A percentile compares a stretch with the other conserved stretches of the same genome.
phyloP scores from a whole-genome alignment of 495 filamentous ascomycete species.

The Astrocystis sublimbata region DNA sequence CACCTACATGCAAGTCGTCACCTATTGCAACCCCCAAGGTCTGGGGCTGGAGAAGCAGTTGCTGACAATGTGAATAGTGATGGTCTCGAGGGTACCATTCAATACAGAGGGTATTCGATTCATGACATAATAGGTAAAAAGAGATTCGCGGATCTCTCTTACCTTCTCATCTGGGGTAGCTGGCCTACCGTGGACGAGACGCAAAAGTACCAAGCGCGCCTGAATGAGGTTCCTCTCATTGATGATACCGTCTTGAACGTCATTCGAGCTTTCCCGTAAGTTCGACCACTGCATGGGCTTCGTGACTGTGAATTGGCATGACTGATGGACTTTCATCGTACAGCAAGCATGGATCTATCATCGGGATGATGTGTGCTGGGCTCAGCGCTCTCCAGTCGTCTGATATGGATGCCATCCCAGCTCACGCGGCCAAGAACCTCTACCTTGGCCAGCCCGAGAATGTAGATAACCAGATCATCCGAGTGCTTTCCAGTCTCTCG shows the following conservation, averaged over 20 bases:
- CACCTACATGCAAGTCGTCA: constrained; percentile 39
- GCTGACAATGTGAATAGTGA: constrained; percentile 21
- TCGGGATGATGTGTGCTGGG: constrained; percentile 9
- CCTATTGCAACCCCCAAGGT: constrained; percentile 7
- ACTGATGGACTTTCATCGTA: background rate
- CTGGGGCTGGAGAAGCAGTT: background rate
- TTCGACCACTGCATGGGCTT: background rate
- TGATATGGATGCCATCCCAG: constrained; percentile 13
- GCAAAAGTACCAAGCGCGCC: constrained; percentile 34
- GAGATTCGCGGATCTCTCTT: constrained; percentile 44
- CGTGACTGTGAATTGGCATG: background rate
- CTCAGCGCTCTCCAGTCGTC: constrained; percentile 6
- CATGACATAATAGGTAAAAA: constrained; percentile 42
- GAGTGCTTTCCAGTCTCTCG: constrained; percentile 43
- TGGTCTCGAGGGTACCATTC: constrained; percentile 32
- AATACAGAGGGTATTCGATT: constrained; percentile 46
- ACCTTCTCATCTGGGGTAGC: constrained; percentile 50
- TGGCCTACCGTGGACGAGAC: constrained; percentile 42
- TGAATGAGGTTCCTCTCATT: constrained; percentile 40
- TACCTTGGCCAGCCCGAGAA: constrained; percentile 37
- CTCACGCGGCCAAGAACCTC: constrained; percentile 27
- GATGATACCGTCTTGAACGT: constrained; percentile 37
- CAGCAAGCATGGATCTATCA: constrained; percentile 12
- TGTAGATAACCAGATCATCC: constrained; percentile 45
- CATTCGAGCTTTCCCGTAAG: constrained; percentile 35